Evolutionary conservation across 345 rosid species (phyloP), one percentile per base, ranked within the genome.

Genomic region (Iberis pinnata): DNA sequence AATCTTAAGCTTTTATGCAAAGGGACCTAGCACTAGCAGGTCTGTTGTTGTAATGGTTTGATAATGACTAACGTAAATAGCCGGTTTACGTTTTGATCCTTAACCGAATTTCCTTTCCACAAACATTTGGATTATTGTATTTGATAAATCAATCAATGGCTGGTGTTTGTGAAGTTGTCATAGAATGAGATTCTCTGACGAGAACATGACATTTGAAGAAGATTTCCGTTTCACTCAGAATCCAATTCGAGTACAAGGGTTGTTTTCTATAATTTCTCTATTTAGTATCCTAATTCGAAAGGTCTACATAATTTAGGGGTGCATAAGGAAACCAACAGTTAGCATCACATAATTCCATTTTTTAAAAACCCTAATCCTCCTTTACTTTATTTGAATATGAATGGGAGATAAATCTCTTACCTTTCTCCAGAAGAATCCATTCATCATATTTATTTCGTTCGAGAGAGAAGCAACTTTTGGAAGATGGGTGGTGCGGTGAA

Each of bases 401-500:
- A 10, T 16, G 9, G 27, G 15, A 27, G 12, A 59, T 22, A 53
- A 18, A 38, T 31, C 51, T 41, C 42, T 41, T 13, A 7, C 7
- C 22, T 58, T 14, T 44, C 53, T 58, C 44, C 13, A 8, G 17
- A 6, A 17, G 19, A n/a, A n/a, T n/a, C n/a, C 51, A 29, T 18
- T 26, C 7, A 18, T 22, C 25, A 22, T 22, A 55, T n/a, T n/a
- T n/a, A n/a, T n/a, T n/a, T n/a, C n/a, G n/a, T 56, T 39, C 17
- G 35, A 48, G 36, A 40, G 40, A 9, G 24, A 59, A 67, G 39
- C 3, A 22, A 6, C 25, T 6, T n/a, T 32, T 48, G 24, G 43
- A 60, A 54, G 53, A 84, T 76, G 87, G 75, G 80, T 15, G 98
- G 97, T 33, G 66, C 82, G n/a, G 92, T 88, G 70, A 93, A 78